A percentile compares a stretch with the other conserved stretches of the same genome.
Evolutionary conservation across 2,329 filamentous ascomycete species (phyloP).

Genomic region (Alternaria arbusti): DNA sequence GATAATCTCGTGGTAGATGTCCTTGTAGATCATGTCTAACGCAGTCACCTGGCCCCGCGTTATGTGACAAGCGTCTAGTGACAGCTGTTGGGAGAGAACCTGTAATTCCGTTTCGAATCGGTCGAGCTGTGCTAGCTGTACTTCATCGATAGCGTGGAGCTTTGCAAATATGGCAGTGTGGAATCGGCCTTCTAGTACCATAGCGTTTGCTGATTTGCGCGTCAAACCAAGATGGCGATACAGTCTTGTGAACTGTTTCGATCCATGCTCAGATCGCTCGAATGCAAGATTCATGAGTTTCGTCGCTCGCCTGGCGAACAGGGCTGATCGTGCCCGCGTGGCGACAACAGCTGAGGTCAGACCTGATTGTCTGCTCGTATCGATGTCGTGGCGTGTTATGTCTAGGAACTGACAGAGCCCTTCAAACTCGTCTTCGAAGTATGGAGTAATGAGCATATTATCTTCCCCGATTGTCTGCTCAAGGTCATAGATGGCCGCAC

Average conservation of each 20-base stretch:
- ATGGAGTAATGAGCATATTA: conserved; percentile 34
- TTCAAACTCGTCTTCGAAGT: conserved; percentile 48
- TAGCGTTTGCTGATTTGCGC: conserved; percentile 23
- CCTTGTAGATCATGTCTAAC: conserved; percentile 36
- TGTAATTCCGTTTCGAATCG: conserved; percentile 51
- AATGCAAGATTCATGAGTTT: conserved; percentile 22
- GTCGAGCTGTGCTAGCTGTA: conserved; percentile 49
- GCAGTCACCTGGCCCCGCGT: conserved; percentile 37
- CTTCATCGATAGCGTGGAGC: conserved; percentile 40
- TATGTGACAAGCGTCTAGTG: conserved; percentile 43
- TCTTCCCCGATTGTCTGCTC: conserved; percentile 39
- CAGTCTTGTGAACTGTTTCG: conserved; percentile 29
- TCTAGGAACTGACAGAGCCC: conserved; percentile 48
- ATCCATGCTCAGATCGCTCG: conserved; percentile 13
- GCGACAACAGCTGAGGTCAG: conserved; percentile 16
- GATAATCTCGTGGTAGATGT: conserved; percentile 27
- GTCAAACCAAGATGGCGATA: conserved; percentile 35
- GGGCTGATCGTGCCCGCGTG: conserved; percentile 33
- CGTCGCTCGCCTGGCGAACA: conserved; percentile 48
- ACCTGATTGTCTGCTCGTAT: background rate
- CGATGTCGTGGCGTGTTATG: conserved; percentile 23
- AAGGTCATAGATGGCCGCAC: conserved; percentile 36
- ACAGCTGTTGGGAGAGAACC: conserved; percentile 45
- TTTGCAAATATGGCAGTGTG: conserved; percentile 39
- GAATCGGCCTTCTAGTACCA: conserved; percentile 37